Conservation (phyloP, 495 filamentous ascomycete species). For the Lophium mytilinum region DNA sequence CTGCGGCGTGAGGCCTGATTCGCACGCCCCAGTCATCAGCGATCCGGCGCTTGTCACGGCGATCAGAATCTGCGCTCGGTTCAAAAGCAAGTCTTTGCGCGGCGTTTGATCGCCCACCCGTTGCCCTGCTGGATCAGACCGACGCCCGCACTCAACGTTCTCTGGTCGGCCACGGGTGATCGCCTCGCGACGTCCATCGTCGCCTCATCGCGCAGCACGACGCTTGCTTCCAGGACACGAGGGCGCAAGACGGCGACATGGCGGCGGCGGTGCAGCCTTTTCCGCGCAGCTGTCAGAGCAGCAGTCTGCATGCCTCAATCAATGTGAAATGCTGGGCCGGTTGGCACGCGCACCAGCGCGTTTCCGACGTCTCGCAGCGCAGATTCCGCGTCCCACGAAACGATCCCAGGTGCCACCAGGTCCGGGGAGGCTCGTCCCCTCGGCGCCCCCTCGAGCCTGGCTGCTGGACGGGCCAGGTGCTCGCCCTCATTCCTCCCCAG, state of each 20-base stretch:
- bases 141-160: slow-evolving; percentile 1
- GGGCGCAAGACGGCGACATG: neutral
- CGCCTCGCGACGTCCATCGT: slow-evolving; percentile 13
- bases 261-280: no score
- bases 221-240: neutral
- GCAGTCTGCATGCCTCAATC: no score
- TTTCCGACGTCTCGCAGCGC: slow-evolving; percentile 8
- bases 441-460: no score
- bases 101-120: slow-evolving; percentile 21
- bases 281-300: no score
- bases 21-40: neutral
- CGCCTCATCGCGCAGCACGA: neutral
- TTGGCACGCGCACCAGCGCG: slow-evolving; percentile 4
- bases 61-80: slow-evolving; percentile 22
- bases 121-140: slow-evolving; percentile 14
- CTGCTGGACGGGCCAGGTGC: no score
- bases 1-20: neutral
- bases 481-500: no score
- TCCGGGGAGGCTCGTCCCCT: no score
- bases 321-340: no score
- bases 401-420: neutral
- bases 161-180: no score
- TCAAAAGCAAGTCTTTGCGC: slow-evolving; percentile 22
- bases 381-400: neutral
- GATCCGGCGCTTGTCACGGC: slow-evolving; percentile 6